Base-by-base conservation (phyloP, 2,329 filamentous ascomycete genomes). In the Albophoma yamanashiensis region DNA sequence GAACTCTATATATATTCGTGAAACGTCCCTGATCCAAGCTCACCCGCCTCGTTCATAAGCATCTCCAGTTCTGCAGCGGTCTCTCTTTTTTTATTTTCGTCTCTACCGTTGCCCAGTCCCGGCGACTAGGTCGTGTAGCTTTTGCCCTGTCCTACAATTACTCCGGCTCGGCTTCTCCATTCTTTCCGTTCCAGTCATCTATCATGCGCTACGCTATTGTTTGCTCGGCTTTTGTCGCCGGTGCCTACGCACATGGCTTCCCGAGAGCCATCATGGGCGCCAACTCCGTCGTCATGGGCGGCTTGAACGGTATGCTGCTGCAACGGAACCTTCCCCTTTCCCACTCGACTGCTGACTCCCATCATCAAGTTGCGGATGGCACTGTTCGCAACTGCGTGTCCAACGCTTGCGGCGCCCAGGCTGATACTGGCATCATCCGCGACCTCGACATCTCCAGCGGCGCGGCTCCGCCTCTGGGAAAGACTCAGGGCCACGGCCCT, bases 381-480 rank as follows among this genome's bases (percentile, higher is more conserved):
- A 88, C 86, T 62, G 85, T 85, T 56, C 84, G 86, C 68, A 84
- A 89, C 74, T 89, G 85, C 71, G 76, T 81, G 57, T 76, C 76
- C 66, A 83, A 85, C 65, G 64, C 70, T 55, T 88, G 85, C 68
- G 86, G 86, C 61, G 80, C 85, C 17, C 81, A 89, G 70, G 83
- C 80, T 62, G 86, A 89, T 68, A 89, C 86, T 22, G 78, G 85
- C 70, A 87, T 89, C 76, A 87, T 89, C 73, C 82, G 85, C 43
- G 73, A 81, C 62, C 72, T 75, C 15, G 86, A 88, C 73, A 78
- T 88, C 61, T 73, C 74, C 43, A 79, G 74, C 56, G 76, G 74
- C 67, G 76, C 79, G 65, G 70, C 67, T 45, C 82, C 82, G 39
- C 79, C 86, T 57, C 79, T 89, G 20, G 86, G 86, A 65, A 82